Evolutionary conservation across 306 rosid species (phyloP).

Genomic region (Prunus davidiana): DNA sequence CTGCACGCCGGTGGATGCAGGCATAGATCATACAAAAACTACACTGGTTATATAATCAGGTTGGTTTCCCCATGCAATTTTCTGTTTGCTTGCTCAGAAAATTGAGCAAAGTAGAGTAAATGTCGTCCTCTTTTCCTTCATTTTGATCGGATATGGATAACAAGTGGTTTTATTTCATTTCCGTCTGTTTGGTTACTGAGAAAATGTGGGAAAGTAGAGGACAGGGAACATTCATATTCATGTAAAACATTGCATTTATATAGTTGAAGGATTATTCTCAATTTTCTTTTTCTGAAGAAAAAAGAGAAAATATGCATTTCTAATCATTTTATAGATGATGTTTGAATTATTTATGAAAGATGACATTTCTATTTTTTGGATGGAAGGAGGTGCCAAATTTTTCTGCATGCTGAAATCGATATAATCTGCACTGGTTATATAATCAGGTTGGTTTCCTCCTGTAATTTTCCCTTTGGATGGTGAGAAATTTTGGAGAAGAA

Average conservation of each 20-base stretch:
- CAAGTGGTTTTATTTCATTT: neutral
- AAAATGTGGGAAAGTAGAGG: neutral
- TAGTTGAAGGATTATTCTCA: conserved; percentile 17
- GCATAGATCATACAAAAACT: neutral
- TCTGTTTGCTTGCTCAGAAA: neutral
- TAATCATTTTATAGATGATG: neutral
- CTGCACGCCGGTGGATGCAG: neutral
- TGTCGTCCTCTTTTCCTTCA: neutral
- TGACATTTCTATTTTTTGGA: neutral
- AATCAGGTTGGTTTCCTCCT: neutral
- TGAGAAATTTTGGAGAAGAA: neutral
- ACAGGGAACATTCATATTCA: neutral
- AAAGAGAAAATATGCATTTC: neutral
- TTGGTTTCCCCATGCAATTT: neutral
- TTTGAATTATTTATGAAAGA: conserved; percentile 2
- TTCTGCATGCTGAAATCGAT: neutral
- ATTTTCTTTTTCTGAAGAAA: neutral
- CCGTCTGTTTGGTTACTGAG: neutral
- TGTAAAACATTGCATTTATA: neutral
- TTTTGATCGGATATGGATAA: neutral
- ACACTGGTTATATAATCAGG: neutral
- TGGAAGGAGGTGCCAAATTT: neutral
- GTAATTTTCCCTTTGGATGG: neutral
- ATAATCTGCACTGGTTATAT: neutral
- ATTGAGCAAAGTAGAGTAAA: neutral